These are phyloP conservation scores for Elymus sibiricus DNA, from an alignment of 176 grass and related monocot genomes.

Conservation along the genomic window DNA sequence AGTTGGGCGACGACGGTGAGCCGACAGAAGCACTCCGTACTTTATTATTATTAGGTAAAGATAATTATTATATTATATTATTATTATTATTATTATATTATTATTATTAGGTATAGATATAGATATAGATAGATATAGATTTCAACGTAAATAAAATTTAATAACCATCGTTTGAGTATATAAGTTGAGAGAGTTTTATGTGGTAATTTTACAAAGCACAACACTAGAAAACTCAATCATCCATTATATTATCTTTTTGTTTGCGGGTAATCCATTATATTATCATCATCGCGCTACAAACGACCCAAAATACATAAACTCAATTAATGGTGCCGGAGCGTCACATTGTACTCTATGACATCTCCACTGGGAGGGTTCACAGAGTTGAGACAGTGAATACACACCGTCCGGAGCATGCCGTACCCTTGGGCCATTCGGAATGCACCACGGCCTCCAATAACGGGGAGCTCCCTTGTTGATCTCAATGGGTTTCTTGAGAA, in stretches of 20 bases:
- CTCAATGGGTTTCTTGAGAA: not conserved
- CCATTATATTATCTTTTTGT: not conserved
- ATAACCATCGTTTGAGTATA: no score
- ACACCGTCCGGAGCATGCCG: slow-evolving; percentile 22
- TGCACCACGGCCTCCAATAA: slow-evolving; percentile 49
- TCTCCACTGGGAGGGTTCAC: not conserved
- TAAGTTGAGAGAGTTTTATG: not conserved
- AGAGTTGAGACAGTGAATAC: not conserved
- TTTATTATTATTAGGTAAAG: no score
- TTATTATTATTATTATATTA: no score
- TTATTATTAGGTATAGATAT: no score
- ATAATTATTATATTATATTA: no score
- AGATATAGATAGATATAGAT: no score
- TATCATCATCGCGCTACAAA: not conserved
- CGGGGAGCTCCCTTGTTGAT: slow-evolving; percentile 36
- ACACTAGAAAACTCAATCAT: not conserved
- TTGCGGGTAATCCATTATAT: not conserved
- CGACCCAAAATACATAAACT: not conserved
- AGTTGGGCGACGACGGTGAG: no score
- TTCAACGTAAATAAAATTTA: no score
- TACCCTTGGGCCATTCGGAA: slow-evolving; percentile 51
- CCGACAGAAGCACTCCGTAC: no score
- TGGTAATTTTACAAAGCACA: not conserved
- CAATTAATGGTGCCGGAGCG: not conserved
- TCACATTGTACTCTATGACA: slow-evolving; percentile 7